Evolutionary conservation across 176 grass and related monocot species (phyloP), one percentile per base, ranked within the genome.

Genomic region (Oryza glaberrima): DNA sequence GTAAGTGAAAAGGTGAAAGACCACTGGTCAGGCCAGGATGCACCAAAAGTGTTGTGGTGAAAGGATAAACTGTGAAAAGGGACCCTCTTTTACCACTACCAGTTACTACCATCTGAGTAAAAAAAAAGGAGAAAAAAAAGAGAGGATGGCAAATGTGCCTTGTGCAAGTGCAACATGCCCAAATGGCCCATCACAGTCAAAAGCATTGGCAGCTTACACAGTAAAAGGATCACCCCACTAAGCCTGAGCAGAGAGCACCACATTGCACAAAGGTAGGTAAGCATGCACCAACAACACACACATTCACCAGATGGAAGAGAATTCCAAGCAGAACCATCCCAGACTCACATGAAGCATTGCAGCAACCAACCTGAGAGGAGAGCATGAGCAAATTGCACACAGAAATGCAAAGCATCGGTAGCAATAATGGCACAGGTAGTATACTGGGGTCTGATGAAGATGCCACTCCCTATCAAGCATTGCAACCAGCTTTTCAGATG

Each of bases 351-450:
- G 83, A 64, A 64, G 67, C 35, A 43, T 73, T 9, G 67, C 69
- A 73, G 51, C 67, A 61, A 60, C 2, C 67, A 61, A 60, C 2
- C 38, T 19, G 69, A 63, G 63, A 44, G 4, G 61, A 84, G 65
- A 30, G 87, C 20, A 80, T 56, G 70, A 84, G 45, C 68, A 67
- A 67, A 88, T 58, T 38, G 73, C 52, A 30, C 60, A 88, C 44
- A 47, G 45, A 84, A 67, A 79, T 69, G 45, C 47, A 70, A 84
- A 75, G 10, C 49, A 85, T 89, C 81, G 52, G 72, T 20, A 48
- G 38, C 82, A 89, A 81, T 81, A 85, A 89, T 89, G 63, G 4
- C 75, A 83, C 44, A 66, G 11, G 44, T 44, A 83, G 36, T 4
- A 60, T 63, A 22, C 13, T 40, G 74, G 15, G 65, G 16, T 40